Conservation (phyloP, 768 basidiomycete species). For the Serendipita sp. region DNA sequence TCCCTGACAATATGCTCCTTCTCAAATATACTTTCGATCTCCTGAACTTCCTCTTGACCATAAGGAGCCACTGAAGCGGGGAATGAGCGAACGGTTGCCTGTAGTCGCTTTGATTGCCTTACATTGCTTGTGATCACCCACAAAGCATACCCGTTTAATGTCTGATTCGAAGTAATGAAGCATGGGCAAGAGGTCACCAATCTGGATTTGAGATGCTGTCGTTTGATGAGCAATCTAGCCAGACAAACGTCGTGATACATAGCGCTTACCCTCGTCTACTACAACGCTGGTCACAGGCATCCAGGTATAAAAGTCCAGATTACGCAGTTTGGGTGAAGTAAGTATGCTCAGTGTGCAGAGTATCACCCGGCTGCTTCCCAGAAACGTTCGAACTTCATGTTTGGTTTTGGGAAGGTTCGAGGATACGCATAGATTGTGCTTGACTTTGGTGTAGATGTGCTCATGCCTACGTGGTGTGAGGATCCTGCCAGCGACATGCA, state of each 20-base stretch:
- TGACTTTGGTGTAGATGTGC: constrained; percentile 44
- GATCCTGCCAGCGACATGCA: neutral
- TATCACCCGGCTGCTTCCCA: constrained; percentile 37
- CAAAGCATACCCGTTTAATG: constrained; percentile 28
- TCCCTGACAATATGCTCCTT: constrained; percentile 37
- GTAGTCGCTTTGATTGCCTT: constrained; percentile 11
- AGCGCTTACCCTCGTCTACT: constrained; percentile 42
- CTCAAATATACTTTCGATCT: constrained; percentile 66
- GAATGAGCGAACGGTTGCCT: neutral
- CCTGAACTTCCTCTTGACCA: constrained; percentile 53
- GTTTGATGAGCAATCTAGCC: no score
- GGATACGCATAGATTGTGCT: constrained; percentile 38
- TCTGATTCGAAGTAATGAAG: neutral
- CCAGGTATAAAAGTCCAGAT: constrained; percentile 21
- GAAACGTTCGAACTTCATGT: constrained; percentile 19
- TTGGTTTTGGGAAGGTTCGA: constrained; percentile 25
- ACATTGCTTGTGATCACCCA: constrained; percentile 42
- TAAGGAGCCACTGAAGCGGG: constrained; percentile 57
- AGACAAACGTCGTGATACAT: constrained; percentile 30
- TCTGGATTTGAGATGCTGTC: neutral
- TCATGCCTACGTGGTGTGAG: constrained; percentile 48
- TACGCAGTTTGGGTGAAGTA: constrained; percentile 31
- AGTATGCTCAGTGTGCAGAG: constrained; percentile 71
- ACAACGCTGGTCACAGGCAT: constrained; percentile 29
- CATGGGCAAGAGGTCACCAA: constrained; percentile 1